These are phyloP conservation scores for Ophiostoma sp. DNA, from an alignment of 2,329 filamentous ascomycete species.

Conservation along the genomic window DNA sequence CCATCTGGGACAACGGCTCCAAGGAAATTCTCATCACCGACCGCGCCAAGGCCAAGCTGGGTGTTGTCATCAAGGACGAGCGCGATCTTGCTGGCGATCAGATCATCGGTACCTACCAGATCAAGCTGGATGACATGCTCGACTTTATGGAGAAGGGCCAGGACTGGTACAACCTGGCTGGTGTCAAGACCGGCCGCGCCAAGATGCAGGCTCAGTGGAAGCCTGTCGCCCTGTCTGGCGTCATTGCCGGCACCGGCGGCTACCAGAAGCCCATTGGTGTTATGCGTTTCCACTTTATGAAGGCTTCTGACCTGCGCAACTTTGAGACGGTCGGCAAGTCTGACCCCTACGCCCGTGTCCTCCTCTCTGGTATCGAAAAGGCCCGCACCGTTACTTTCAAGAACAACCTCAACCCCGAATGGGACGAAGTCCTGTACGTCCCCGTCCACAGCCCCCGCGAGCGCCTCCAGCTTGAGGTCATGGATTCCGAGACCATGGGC, in stretches of 20 bases:
- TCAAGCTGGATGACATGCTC: slow-evolving; percentile 90
- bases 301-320: slow-evolving; percentile 77
- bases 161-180: slow-evolving; percentile 89
- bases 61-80: slow-evolving; percentile 91
- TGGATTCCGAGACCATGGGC: slow-evolving; percentile 91
- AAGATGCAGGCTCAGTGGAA: slow-evolving; percentile 96
- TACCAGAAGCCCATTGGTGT: slow-evolving; percentile 93
- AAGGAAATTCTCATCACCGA: slow-evolving; percentile 96
- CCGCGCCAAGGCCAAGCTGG: slow-evolving; percentile 81
- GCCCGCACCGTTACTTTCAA: slow-evolving; percentile 90
- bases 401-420: slow-evolving; percentile 92
- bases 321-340: slow-evolving; percentile 95
- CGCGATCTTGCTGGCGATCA: slow-evolving; percentile 79
- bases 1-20: slow-evolving; percentile 86
- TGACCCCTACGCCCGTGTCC: slow-evolving; percentile 83
- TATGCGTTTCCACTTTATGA: slow-evolving; percentile 87
- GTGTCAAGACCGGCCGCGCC: slow-evolving; percentile 73
- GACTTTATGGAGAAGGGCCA: slow-evolving; percentile 87
- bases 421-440: slow-evolving; percentile 92
- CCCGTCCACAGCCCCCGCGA: slow-evolving; percentile 82
- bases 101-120: slow-evolving; percentile 84
- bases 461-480: slow-evolving; percentile 82
- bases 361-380: slow-evolving; percentile 86
- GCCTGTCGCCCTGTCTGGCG: slow-evolving; percentile 79
- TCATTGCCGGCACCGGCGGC: slow-evolving; percentile 70